A percentile compares a stretch with the other conserved stretches of the same genome.
Conservation (phyloP, 331 rosid genomes). For the Dryas integrifolia region DNA sequence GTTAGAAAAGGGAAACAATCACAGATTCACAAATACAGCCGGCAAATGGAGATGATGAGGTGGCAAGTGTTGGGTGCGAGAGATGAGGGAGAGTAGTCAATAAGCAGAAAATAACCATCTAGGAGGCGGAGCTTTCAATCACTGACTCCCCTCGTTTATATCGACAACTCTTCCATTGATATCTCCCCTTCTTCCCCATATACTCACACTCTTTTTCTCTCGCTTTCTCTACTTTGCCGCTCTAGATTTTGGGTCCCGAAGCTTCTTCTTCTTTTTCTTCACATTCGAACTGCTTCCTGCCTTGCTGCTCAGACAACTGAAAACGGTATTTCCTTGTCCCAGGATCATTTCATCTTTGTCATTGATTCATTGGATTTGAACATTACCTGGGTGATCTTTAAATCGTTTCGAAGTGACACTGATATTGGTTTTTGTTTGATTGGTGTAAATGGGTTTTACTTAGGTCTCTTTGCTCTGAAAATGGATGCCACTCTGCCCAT, state of each 20-base stretch:
- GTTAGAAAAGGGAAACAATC: too few relatives aligned
- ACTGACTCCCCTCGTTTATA: slow-evolving; percentile 47
- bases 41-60: too few relatives aligned
- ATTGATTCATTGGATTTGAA: too few relatives aligned
- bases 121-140: slow-evolving; percentile 57
- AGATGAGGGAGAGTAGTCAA: too few relatives aligned
- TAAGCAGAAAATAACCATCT: too few relatives aligned
- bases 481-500: slow-evolving; percentile 70
- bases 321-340: background rate
- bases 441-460: slow-evolving; percentile 4
- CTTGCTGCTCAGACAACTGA: background rate
- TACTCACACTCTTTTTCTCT: background rate
- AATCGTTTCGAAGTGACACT: background rate
- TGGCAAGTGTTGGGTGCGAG: background rate
- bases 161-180: slow-evolving; percentile 28
- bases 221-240: background rate
- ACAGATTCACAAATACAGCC: too few relatives aligned
- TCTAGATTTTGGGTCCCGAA: background rate
- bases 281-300: background rate
- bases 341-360: background rate
- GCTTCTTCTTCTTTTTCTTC: background rate
- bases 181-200: background rate
- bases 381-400: background rate
- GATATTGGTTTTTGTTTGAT: background rate
- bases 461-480: slow-evolving; percentile 10